These are phyloP conservation scores for Hypoxylon trugodes DNA, from an alignment of 495 filamentous ascomycete genomes.

Conservation along the genomic window DNA sequence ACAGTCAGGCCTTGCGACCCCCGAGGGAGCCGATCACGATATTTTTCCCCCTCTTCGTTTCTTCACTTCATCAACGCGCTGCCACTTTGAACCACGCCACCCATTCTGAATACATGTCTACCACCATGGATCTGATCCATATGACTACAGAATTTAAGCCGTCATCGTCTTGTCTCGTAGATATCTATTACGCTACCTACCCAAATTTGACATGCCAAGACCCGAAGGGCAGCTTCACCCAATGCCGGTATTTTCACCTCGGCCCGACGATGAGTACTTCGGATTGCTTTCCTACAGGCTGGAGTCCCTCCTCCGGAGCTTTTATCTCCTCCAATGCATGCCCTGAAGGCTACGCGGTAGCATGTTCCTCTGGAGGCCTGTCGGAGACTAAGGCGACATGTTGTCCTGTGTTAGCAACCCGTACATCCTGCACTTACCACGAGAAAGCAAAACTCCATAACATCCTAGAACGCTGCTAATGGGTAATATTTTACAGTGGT, in stretches of 20 bases:
- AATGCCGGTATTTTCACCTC: slow-evolving; percentile 8
- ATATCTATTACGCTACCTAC: slow-evolving; percentile 9
- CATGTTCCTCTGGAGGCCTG: neutral
- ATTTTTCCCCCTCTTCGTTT: too few species aligned
- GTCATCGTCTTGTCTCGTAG: neutral
- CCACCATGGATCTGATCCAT: too few species aligned
- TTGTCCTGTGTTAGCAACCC: slow-evolving; percentile 15
- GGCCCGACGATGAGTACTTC: slow-evolving; percentile 13
- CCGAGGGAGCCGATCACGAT: too few species aligned
- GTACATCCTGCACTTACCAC: too few species aligned
- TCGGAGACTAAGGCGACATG: slow-evolving; percentile 12
- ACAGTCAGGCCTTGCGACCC: too few species aligned
- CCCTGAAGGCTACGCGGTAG: slow-evolving; percentile 5
- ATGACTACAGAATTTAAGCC: too few species aligned
- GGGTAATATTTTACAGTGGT: too few species aligned
- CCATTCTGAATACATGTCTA: too few species aligned
- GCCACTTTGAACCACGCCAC: too few species aligned
- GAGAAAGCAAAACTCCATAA: too few species aligned
- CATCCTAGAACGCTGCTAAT: too few species aligned
- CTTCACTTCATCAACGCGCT: too few species aligned
- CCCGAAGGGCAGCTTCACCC: neutral
- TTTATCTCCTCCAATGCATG: slow-evolving; percentile 6
- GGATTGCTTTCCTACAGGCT: slow-evolving; percentile 6
- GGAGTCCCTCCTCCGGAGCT: neutral
- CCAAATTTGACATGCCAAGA: neutral